Conservation (phyloP, 1,139 yeast species). For the Ogataea hybrid region DNA sequence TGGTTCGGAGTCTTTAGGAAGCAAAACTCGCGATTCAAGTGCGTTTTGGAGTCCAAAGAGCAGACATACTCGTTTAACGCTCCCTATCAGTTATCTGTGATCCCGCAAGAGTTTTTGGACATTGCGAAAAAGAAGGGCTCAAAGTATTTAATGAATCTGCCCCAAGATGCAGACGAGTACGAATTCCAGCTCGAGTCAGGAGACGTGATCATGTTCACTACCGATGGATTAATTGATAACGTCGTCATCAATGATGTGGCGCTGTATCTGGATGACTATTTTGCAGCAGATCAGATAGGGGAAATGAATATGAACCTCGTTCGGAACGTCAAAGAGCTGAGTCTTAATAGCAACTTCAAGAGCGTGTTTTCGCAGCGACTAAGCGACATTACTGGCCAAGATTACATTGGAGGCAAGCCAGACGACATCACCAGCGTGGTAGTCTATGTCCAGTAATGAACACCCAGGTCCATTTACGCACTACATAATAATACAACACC, state of each 20-base stretch:
- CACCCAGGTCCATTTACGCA: neutral
- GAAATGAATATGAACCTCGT: slow-evolving; percentile 60
- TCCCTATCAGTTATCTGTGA: slow-evolving; percentile 85
- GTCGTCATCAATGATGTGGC: slow-evolving; percentile 73
- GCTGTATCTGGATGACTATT: slow-evolving; percentile 24
- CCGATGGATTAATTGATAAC: slow-evolving; percentile 94
- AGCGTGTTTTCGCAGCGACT: slow-evolving; percentile 88
- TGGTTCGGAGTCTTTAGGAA: slow-evolving; percentile 78
- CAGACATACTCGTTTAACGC: slow-evolving; percentile 91
- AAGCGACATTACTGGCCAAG: slow-evolving; percentile 59
- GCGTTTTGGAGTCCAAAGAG: slow-evolving; percentile 66
- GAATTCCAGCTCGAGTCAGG: slow-evolving; percentile 48
- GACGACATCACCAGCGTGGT: slow-evolving; percentile 89
- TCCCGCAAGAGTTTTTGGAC: slow-evolving; percentile 60
- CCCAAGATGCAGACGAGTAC: slow-evolving; percentile 48
- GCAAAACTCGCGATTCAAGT: slow-evolving; percentile 36
- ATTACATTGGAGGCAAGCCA: slow-evolving; percentile 87
- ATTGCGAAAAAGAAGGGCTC: slow-evolving; percentile 58
- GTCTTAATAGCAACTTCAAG: slow-evolving; percentile 71
- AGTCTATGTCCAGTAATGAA: slow-evolving; percentile 44
- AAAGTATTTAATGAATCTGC: slow-evolving; percentile 57
- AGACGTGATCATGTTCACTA: slow-evolving; percentile 80
- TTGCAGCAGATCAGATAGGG: slow-evolving; percentile 26
- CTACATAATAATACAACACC: neutral
- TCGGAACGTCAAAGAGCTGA: slow-evolving; percentile 61